phyloP scores from a whole-genome alignment of 108 stramenopile species.

The Cyclotella choctawhatcheeana region DNA sequence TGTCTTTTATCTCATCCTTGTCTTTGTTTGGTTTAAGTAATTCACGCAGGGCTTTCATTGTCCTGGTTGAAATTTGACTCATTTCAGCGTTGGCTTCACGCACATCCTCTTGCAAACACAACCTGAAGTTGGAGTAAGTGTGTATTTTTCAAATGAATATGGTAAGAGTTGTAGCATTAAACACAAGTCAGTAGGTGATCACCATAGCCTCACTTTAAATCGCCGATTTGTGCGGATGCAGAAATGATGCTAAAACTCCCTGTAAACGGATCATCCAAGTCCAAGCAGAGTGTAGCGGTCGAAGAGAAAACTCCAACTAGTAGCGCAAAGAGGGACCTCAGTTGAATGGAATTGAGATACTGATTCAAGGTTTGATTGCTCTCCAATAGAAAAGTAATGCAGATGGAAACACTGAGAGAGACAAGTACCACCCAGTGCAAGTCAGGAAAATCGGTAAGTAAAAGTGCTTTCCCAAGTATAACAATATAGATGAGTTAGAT shows the following conservation, averaged over 20 bases:
- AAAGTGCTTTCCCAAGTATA: no score
- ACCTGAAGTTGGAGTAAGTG: not conserved
- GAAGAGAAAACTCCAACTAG: constrained; percentile 36
- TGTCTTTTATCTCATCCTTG: constrained; percentile 2
- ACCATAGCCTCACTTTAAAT: constrained; percentile 19
- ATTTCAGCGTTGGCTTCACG: constrained; percentile 20
- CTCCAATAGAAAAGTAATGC: constrained; percentile 34
- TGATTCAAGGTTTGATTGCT: constrained; percentile 36
- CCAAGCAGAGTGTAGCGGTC: constrained; percentile 35
- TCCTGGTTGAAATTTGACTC: constrained; percentile 25
- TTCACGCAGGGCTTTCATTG: not conserved
- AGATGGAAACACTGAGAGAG: constrained; percentile 23
- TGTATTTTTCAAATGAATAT: no score
- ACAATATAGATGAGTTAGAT: no score
- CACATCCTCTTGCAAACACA: constrained; percentile 20
- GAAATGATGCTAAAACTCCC: constrained; percentile 34
- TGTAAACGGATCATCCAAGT: constrained; percentile 43
- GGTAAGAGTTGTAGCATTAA: no score
- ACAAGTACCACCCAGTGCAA: constrained; percentile 40
- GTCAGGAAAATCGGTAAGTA: constrained; percentile 43
- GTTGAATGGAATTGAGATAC: constrained; percentile 44
- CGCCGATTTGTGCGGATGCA: constrained; percentile 37
- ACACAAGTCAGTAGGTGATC: no score
- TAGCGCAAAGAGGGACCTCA: constrained; percentile 37
- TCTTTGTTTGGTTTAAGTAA: not conserved